Base-by-base conservation (phyloP, 75 land plant genomes). In the Isoetes taiwanensis region DNA sequence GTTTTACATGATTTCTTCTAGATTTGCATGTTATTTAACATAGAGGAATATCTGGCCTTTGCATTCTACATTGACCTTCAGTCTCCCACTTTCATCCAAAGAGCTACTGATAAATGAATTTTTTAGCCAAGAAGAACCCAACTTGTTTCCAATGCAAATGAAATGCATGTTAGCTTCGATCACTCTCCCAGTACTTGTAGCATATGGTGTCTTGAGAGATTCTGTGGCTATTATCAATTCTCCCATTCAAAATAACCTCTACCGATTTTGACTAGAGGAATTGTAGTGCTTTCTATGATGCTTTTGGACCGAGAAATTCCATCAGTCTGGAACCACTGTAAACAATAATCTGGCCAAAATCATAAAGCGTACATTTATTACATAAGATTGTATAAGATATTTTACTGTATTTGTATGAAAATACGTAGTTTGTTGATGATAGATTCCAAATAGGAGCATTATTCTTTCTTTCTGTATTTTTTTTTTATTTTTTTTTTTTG, bases 141-240 rank as follows among this genome's bases (percentile, higher is more conserved):
- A 3, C 29, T 76, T 66, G 32, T 70, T 71, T 0, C 88, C 88
- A 4, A 59, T 59, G 48, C 84, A 83, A n/a, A 73, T 28, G 54
- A 87, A 87, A 50, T 83, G 82, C 37, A 78, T 69, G 66, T 90
- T 86, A 9, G 84, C 85, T 42, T 28, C 5, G 28, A 90, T 75
- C 6, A 55, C 65, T 32, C 63, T 64, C 52, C 91, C 84, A 32
- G 29, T 41, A 4, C 74, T 59, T 30, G 93, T 90, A 26, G 43
- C 50, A 54, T n/a, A n/a, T n/a, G n/a, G n/a, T n/a, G n/a, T n/a
- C n/a, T n/a, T n/a, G n/a, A n/a, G n/a, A n/a, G n/a, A n/a, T n/a
- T n/a, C n/a, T n/a, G 3, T 4, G n/a, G 56, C 31, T 19, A 23
- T 6, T n/a, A 27, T 25, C 6, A 6, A 26, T 3, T 6, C 29